These are phyloP conservation scores for Azolla pinnata DNA, from an alignment of 75 land plant genomes.

Conservation along the genomic window DNA sequence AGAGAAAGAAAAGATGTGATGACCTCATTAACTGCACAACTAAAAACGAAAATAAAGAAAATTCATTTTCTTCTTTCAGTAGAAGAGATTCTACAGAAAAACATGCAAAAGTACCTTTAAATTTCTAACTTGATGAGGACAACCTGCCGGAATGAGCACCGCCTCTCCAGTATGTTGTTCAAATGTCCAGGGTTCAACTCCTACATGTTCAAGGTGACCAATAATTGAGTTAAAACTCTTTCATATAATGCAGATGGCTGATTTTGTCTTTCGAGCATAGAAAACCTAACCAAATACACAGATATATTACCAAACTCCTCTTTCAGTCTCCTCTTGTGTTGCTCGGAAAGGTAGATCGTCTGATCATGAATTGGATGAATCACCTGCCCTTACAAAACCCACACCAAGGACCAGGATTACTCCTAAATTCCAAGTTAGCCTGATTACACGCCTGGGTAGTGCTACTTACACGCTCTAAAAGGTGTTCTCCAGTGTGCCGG, in stretches of 20 bases:
- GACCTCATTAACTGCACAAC: constrained; percentile 46
- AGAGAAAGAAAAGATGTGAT: constrained; percentile 55
- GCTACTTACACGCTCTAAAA: constrained; percentile 42
- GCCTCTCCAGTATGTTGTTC: constrained; percentile 82
- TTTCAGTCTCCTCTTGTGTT: constrained; percentile 59
- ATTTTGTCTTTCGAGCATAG: not conserved
- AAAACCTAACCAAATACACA: not conserved
- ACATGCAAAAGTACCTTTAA: constrained; percentile 54
- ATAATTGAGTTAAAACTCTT: too few relatives aligned
- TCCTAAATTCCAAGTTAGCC: too few relatives aligned
- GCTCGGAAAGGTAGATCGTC: constrained; percentile 41
- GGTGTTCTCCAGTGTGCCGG: constrained; percentile 40
- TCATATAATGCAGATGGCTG: too few relatives aligned
- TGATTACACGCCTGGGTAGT: too few relatives aligned
- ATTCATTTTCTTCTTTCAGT: not conserved
- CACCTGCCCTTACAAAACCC: too few relatives aligned
- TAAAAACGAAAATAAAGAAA: not conserved
- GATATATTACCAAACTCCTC: constrained; percentile 25
- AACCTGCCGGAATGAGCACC: constrained; percentile 90
- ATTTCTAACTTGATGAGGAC: constrained; percentile 82
- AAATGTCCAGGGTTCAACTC: constrained; percentile 85
- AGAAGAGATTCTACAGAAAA: not conserved
- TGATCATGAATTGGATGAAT: constrained; percentile 81
- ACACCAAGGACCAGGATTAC: too few relatives aligned
- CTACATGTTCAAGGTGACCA: too few relatives aligned